A percentile compares a stretch with the other conserved stretches of the same genome.
Evolutionary conservation across 106 monocot species (phyloP).

Genomic region (Dactylorhiza incarnata): DNA sequence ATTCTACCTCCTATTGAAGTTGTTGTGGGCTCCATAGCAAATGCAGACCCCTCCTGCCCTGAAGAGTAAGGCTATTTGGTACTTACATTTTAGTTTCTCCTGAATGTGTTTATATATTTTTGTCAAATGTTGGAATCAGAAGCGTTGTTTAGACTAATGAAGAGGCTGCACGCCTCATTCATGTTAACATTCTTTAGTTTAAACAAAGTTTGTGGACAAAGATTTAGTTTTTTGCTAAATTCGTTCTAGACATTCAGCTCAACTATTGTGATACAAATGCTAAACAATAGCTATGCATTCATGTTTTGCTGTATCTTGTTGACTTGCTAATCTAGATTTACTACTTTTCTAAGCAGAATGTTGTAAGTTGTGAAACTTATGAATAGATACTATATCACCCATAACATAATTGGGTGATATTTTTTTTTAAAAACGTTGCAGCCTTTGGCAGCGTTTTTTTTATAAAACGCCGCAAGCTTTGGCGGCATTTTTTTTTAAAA

Average conservation of each 20-base stretch:
- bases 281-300: not conserved
- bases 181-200: not conserved
- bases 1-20: conserved; percentile 98
- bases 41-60: conserved; percentile 68
- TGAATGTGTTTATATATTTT: not conserved
- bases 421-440: no score
- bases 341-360: not conserved
- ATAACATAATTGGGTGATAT: no score
- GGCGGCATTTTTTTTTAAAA: no score
- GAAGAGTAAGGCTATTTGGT: conserved; percentile 57
- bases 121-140: not conserved
- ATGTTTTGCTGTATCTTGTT: not conserved
- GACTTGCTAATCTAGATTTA: not conserved
- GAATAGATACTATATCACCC: not conserved
- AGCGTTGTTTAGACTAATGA: not conserved
- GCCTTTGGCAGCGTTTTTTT: no score
- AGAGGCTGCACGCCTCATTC: not conserved
- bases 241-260: not conserved
- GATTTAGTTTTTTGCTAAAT: not conserved
- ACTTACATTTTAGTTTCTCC: not conserved
- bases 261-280: not conserved
- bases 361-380: not conserved
- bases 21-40: conserved; percentile 73
- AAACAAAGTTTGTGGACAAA: not conserved
- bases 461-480: no score